Evolutionary conservation across 352 stramenopile genomes (phyloP).

Genomic region (Lagenidium giganteum): DNA sequence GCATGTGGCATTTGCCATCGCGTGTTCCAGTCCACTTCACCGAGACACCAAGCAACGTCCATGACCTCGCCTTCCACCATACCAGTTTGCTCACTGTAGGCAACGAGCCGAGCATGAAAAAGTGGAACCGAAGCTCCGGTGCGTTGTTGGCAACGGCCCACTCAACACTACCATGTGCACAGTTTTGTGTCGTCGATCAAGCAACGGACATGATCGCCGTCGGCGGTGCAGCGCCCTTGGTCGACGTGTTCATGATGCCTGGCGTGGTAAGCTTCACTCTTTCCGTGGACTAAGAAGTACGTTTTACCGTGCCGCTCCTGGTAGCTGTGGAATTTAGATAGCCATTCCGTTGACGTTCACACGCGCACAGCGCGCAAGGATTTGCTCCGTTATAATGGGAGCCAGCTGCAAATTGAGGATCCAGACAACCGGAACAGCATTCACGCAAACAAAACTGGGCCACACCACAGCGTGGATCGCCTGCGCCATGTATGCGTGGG

Average conservation of each 20-base stretch:
- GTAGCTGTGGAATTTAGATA: no score
- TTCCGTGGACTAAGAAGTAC: slow-evolving; percentile 34
- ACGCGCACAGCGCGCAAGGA: no score
- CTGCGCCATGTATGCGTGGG: no score
- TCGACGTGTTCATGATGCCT: slow-evolving; percentile 79
- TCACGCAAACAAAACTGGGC: no score
- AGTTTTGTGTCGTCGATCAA: slow-evolving; percentile 65
- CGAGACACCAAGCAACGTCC: slow-evolving; percentile 50
- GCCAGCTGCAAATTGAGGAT: no score
- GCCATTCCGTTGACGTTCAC: no score
- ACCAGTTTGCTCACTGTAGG: slow-evolving; percentile 69
- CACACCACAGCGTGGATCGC: no score
- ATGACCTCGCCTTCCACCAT: slow-evolving; percentile 66
- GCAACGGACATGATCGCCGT: slow-evolving; percentile 65
- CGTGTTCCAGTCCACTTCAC: slow-evolving; percentile 66
- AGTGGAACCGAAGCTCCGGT: slow-evolving; percentile 74
- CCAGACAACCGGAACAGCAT: no score
- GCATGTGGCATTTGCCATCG: slow-evolving; percentile 77
- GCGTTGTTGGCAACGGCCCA: slow-evolving; percentile 45
- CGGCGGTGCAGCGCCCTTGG: slow-evolving; percentile 40
- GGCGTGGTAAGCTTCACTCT: slow-evolving; percentile 81
- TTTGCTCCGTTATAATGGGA: no score
- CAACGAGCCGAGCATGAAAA: slow-evolving; percentile 57
- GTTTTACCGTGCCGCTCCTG: no score
- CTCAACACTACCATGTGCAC: slow-evolving; percentile 46